phyloP scores from a whole-genome alignment of 164 flowering plant genomes.

The Aristolochia fimbriata region DNA sequence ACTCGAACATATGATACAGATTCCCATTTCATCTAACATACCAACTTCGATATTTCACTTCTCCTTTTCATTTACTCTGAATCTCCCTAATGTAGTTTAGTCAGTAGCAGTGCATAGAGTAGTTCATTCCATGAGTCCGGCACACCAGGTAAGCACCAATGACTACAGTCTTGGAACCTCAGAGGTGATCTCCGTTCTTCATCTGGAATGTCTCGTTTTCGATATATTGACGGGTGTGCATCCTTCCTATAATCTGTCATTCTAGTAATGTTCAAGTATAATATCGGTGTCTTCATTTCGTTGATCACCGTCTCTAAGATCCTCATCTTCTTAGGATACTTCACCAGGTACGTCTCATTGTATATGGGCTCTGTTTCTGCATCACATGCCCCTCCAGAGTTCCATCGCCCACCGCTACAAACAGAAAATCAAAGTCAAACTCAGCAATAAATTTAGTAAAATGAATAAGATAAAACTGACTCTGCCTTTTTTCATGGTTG shows the following conservation, averaged over 20 bases:
- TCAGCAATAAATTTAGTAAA: not conserved
- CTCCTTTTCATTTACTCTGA: not conserved
- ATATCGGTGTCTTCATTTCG: slow-evolving; percentile 66
- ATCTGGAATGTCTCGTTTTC: slow-evolving; percentile 36
- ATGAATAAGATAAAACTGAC: not conserved
- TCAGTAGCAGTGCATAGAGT: slow-evolving; percentile 60
- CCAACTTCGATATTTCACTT: not conserved
- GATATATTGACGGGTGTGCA: slow-evolving; percentile 85
- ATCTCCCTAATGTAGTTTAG: slow-evolving; percentile 16
- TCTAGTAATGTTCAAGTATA: slow-evolving; percentile 66
- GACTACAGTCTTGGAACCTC: slow-evolving; percentile 89
- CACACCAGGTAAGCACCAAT: slow-evolving; percentile 99
- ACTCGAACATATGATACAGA: slow-evolving; percentile 9
- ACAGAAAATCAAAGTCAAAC: not conserved
- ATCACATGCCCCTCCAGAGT: slow-evolving; percentile 87
- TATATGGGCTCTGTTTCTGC: slow-evolving; percentile 70
- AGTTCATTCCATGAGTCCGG: slow-evolving; percentile 95
- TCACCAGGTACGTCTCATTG: slow-evolving; percentile 45
- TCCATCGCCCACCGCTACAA: slow-evolving; percentile 90
- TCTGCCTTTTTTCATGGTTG: no score
- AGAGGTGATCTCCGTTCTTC: slow-evolving; percentile 50
- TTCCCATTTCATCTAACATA: not conserved
- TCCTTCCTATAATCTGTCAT: slow-evolving; percentile 88
- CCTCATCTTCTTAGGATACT: slow-evolving; percentile 66
- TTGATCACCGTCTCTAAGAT: slow-evolving; percentile 55